phyloP scores from a whole-genome alignment of 768 basidiomycete genomes.

The Tephrocybe sp. region DNA sequence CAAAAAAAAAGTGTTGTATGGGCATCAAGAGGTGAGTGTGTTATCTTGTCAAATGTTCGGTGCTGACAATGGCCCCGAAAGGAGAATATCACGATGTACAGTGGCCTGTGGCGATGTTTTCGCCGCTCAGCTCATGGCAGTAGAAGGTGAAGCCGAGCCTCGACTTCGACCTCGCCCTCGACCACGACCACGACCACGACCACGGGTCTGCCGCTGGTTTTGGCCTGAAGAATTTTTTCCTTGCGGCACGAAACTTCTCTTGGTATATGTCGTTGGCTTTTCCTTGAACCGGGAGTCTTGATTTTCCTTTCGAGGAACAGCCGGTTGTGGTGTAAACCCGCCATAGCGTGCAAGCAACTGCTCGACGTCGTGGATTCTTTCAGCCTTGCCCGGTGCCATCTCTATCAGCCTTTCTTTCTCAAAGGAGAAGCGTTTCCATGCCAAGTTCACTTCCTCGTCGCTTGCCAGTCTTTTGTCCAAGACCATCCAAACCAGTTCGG shows the following conservation, averaged over 20 bases:
- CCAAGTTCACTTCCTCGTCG: conserved; percentile 44
- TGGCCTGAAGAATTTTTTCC: neutral
- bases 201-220: neutral
- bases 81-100: neutral
- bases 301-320: neutral
- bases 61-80: neutral
- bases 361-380: conserved; percentile 47
- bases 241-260: neutral
- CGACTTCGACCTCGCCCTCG: conserved; percentile 24
- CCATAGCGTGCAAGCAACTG: conserved; percentile 52
- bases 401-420: conserved; percentile 22
- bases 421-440: conserved; percentile 49
- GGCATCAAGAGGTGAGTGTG: neutral
- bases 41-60: too few relatives aligned
- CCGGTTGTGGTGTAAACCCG: conserved; percentile 39
- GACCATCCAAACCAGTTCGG: conserved; percentile 62
- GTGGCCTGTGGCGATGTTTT: too few relatives aligned
- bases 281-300: neutral
- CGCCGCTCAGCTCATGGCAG: conserved; percentile 12
- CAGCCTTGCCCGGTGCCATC: conserved; percentile 21
- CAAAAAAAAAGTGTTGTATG: neutral
- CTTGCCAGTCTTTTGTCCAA: conserved; percentile 56
- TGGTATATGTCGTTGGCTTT: neutral
- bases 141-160: conserved; percentile 1
- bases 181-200: conserved; percentile 32